These are phyloP conservation scores for Scleromitrula shiraiana DNA, from an alignment of 2,329 filamentous ascomycete species.

Conservation along the genomic window DNA sequence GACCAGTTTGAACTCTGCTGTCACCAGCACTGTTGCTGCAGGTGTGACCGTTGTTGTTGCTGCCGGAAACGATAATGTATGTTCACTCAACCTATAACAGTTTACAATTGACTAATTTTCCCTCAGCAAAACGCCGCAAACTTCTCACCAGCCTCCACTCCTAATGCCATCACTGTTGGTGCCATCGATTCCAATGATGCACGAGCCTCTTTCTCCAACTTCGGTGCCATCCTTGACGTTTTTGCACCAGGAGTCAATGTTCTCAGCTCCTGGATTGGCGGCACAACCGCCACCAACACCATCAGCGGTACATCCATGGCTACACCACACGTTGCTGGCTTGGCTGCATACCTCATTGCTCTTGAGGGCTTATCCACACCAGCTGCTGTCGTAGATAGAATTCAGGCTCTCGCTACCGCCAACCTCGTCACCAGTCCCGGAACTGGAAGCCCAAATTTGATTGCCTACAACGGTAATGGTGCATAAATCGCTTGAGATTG, in stretches of 20 bases:
- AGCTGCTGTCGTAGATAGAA: slow-evolving; percentile 32
- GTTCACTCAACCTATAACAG: background rate
- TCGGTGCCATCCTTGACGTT: slow-evolving; percentile 41
- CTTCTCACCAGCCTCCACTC: slow-evolving; percentile 41
- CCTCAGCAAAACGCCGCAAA: slow-evolving; percentile 29
- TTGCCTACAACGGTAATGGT: slow-evolving; percentile 47
- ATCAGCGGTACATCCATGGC: slow-evolving; percentile 55
- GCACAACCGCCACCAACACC: slow-evolving; percentile 37
- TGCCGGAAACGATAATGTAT: slow-evolving; percentile 42
- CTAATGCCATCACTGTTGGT: slow-evolving; percentile 45
- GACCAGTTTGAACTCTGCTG: slow-evolving; percentile 41
- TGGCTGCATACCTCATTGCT: slow-evolving; percentile 59
- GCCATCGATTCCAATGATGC: slow-evolving; percentile 36
- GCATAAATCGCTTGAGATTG: slow-evolving; percentile 21
- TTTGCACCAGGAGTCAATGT: slow-evolving; percentile 42
- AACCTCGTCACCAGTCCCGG: slow-evolving; percentile 34
- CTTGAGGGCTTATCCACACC: slow-evolving; percentile 35
- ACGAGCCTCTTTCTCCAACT: slow-evolving; percentile 42
- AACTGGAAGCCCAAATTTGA: slow-evolving; percentile 39
- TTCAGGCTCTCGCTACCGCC: slow-evolving; percentile 33
- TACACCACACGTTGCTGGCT: slow-evolving; percentile 56
- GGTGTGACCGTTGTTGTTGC: slow-evolving; percentile 47
- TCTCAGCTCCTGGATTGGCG: slow-evolving; percentile 39
- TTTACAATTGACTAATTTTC: background rate
- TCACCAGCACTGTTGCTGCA: slow-evolving; percentile 36